A percentile compares a stretch with the other conserved stretches of the same genome.
Evolutionary conservation across 2,329 filamentous ascomycete genomes (phyloP).

Genomic region (Xylariales sp.): DNA sequence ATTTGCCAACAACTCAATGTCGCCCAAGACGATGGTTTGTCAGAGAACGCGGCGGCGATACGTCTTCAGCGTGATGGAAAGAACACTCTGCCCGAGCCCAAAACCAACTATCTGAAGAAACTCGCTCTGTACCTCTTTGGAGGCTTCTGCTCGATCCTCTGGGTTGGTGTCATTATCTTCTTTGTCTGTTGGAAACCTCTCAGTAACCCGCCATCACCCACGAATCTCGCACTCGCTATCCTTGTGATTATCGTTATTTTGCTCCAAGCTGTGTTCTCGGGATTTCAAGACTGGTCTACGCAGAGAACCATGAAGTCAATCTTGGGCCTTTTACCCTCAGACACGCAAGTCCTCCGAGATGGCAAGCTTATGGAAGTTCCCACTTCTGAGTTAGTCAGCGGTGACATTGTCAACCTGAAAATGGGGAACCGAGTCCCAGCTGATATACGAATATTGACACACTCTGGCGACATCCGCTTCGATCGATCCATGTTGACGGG

Average conservation of each 20-base stretch:
- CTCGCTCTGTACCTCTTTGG: conserved; percentile 39
- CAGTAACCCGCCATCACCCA: conserved; percentile 35
- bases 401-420: conserved; percentile 40
- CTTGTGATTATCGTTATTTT: conserved; percentile 42
- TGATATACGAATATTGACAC: conserved; percentile 37
- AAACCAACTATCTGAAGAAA: conserved; percentile 38
- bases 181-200: conserved; percentile 44
- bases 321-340: conserved; percentile 37
- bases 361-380: conserved; percentile 34
- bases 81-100: conserved; percentile 35
- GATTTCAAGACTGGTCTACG: conserved; percentile 45
- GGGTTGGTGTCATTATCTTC: conserved; percentile 42
- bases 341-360: conserved; percentile 38
- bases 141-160: conserved; percentile 42
- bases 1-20: conserved; percentile 36
- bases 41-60: conserved; percentile 22
- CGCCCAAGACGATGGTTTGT: conserved; percentile 27
- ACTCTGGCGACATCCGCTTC: conserved; percentile 38
- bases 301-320: conserved; percentile 42
- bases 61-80: conserved; percentile 34
- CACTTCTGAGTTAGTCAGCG: conserved; percentile 37
- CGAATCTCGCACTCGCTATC: conserved; percentile 41
- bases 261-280: conserved; percentile 40
- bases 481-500: conserved; percentile 37
- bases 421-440: conserved; percentile 45